Evolutionary conservation across 1,284 basidiomycete genomes (phyloP), one percentile per base, ranked within the genome.

Genomic region (Agroathelia rolfsii): DNA sequence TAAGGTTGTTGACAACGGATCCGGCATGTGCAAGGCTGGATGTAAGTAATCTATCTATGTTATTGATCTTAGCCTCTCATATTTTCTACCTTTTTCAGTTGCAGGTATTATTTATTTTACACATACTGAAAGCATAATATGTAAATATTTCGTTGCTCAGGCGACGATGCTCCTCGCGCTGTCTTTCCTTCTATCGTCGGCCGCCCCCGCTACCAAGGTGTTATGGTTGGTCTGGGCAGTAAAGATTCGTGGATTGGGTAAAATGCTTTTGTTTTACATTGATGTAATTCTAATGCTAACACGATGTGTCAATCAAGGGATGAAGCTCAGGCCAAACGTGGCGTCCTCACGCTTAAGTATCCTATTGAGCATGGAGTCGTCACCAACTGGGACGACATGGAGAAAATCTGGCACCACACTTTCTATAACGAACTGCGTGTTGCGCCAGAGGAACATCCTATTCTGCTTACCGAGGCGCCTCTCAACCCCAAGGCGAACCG

Each of bases 321-420:
- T 49, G 79, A 84, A 62, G 80, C 80, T 22, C 79, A 83, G 62
- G 78, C 79, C 41, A 84, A 83, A 68, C 76, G 80, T 63, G 80
- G 79, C 74, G 80, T 83, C 63, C n/a, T n/a, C n/a, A n/a, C n/a
- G n/a, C n/a, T n/a, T n/a, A n/a, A n/a, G n/a, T n/a, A n/a, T n/a
- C n/a, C n/a, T n/a, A n/a, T n/a, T n/a, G n/a, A n/a, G n/a, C n/a
- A n/a, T n/a, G n/a, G n/a, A n/a, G n/a, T n/a, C n/a, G n/a, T n/a
- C n/a, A n/a, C n/a, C n/a, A n/a, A n/a, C n/a, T n/a, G n/a, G n/a
- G n/a, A n/a, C n/a, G n/a, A n/a, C n/a, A n/a, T n/a, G n/a, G n/a
- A n/a, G n/a, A n/a, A n/a, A n/a, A n/a, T n/a, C n/a, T n/a, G n/a
- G n/a, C n/a, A n/a, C n/a, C n/a, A n/a, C n/a, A n/a, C n/a, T n/a